These are phyloP conservation scores for Malus sieversii DNA, from an alignment of 306 rosid genomes.

Conservation along the genomic window DNA sequence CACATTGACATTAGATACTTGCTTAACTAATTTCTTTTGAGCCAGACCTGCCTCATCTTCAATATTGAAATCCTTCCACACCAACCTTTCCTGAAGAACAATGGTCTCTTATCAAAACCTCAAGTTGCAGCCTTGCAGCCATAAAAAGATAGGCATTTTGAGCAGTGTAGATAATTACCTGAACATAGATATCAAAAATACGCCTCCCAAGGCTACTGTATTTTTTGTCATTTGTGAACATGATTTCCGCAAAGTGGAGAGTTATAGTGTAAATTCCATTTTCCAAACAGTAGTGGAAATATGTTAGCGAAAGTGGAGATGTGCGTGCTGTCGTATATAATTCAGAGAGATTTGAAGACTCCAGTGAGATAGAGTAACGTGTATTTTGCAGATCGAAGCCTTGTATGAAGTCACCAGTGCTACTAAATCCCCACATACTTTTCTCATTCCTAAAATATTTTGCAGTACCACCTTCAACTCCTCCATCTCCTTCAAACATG, in stretches of 20 bases:
- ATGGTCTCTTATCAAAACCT: constrained; percentile 3
- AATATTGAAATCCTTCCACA: constrained; percentile 38
- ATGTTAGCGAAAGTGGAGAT: constrained; percentile 36
- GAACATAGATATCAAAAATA: constrained; percentile 40
- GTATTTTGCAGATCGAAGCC: not conserved
- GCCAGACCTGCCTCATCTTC: constrained; percentile 26
- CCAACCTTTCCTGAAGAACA: constrained; percentile 36
- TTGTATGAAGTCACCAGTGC: constrained; percentile 25
- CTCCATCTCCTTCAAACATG: constrained; percentile 16
- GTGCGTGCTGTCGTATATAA: constrained; percentile 19
- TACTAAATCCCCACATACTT: constrained; percentile 28
- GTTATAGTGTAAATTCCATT: constrained; percentile 30
- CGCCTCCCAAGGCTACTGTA: constrained; percentile 26
- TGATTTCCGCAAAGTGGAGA: constrained; percentile 35
- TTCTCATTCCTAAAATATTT: not conserved
- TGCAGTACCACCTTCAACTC: constrained; percentile 16
- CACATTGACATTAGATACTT: constrained; percentile 21
- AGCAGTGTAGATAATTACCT: constrained; percentile 30
- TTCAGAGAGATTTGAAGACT: not conserved
- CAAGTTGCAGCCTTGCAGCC: constrained; percentile 13
- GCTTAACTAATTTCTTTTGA: constrained; percentile 24
- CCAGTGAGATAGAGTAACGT: not conserved
- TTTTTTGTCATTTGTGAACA: constrained; percentile 7
- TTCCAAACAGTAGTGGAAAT: constrained; percentile 27
- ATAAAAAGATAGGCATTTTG: not conserved